These are phyloP conservation scores for Cutaneotrichosporon cyanovorans DNA, from an alignment of 1,284 basidiomycete genomes.

Conservation along the genomic window DNA sequence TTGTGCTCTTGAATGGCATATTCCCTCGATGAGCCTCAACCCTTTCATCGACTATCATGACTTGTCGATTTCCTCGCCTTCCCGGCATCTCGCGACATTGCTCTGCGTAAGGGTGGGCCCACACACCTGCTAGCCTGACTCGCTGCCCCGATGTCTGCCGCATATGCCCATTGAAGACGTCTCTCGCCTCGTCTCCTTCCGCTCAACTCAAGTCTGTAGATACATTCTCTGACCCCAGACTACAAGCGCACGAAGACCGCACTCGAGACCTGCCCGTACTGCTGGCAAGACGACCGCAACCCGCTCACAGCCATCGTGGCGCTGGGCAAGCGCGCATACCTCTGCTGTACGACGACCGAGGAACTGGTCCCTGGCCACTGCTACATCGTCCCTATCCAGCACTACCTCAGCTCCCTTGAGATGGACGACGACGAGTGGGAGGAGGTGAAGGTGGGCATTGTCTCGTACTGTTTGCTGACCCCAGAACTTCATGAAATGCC, in stretches of 20 bases:
- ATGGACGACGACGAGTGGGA: slow-evolving; percentile 98
- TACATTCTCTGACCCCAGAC: slow-evolving; percentile 58
- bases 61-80: too few species aligned
- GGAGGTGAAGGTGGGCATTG: slow-evolving; percentile 65
- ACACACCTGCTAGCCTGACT: too few species aligned
- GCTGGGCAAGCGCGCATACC: slow-evolving; percentile 80
- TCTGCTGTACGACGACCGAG: slow-evolving; percentile 77
- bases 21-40: too few species aligned
- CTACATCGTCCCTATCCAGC: slow-evolving; percentile 90
- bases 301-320: slow-evolving; percentile 81
- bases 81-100: too few species aligned
- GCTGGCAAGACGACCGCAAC: slow-evolving; percentile 70
- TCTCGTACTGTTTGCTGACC: background rate
- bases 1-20: background rate
- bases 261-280: slow-evolving; percentile 76
- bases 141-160: background rate
- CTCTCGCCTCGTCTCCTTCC: background rate
- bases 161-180: background rate
- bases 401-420: slow-evolving; percentile 83
- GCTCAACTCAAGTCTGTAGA: background rate
- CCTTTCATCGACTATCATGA: too few species aligned
- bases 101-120: too few species aligned
- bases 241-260: slow-evolving; percentile 91
- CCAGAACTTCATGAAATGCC: slow-evolving; percentile 98
- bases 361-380: slow-evolving; percentile 84